Conservation (phyloP, 768 basidiomycete species). For the Austroboletus eburneus region DNA sequence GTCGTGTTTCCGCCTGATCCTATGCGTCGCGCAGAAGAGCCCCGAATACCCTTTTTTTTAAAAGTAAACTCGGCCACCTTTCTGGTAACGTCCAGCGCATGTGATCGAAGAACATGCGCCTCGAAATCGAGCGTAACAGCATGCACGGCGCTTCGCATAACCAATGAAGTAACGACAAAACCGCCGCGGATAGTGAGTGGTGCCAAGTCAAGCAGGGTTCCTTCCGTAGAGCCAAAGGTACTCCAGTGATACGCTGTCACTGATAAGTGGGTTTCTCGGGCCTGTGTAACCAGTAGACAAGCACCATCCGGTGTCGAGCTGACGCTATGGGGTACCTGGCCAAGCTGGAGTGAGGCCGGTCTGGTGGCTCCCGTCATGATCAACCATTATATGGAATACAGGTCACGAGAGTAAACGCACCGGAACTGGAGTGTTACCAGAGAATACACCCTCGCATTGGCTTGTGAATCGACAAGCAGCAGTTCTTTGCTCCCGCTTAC, state of each 20-base stretch:
- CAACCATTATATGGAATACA: background rate
- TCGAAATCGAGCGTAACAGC: constrained; percentile 37
- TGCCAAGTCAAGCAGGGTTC: constrained; percentile 37
- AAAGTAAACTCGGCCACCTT: constrained; percentile 56
- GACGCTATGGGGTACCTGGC: constrained; percentile 26
- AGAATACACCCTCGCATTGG: constrained; percentile 49
- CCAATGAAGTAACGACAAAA: constrained; percentile 43
- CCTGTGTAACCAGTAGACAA: constrained; percentile 40
- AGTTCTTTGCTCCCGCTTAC: constrained; percentile 51
- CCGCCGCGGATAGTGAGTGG: constrained; percentile 17
- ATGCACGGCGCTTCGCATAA: constrained; percentile 39
- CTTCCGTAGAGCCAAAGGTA: constrained; percentile 50
- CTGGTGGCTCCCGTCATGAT: constrained; percentile 25
- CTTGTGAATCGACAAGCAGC: constrained; percentile 42
- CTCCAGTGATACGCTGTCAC: constrained; percentile 50
- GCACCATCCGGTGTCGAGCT: constrained; percentile 53
- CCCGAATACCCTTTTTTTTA: constrained; percentile 36
- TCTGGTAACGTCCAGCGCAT: constrained; percentile 49
- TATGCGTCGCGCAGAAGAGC: constrained; percentile 7
- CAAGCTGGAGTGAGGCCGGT: constrained; percentile 42
- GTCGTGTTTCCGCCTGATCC: constrained; percentile 11
- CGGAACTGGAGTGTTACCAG: constrained; percentile 50
- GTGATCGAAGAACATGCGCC: constrained; percentile 34
- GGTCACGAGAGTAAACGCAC: constrained; percentile 24
- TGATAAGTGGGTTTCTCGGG: constrained; percentile 4